Percentiles rank a stretch among this genome's conserved stretches.
phyloP scores from a whole-genome alignment of 75 land plant species.

The Chamaecyparis obtusa region DNA sequence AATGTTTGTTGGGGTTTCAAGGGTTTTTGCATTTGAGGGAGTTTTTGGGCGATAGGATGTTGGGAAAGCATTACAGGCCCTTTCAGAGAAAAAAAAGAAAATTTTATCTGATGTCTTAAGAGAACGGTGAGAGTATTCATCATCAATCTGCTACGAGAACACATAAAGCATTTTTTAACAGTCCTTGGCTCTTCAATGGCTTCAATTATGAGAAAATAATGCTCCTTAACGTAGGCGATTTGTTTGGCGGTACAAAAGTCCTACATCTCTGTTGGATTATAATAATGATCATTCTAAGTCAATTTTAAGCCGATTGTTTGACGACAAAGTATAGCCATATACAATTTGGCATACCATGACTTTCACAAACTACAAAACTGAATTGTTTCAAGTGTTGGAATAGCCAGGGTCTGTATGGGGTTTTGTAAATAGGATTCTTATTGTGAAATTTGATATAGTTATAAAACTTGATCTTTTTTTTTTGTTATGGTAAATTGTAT shows the following conservation, averaged over 20 bases:
- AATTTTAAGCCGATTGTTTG: too few relatives aligned
- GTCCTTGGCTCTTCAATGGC: background rate
- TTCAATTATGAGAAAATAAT: background rate
- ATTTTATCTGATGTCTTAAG: background rate
- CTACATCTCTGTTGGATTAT: background rate
- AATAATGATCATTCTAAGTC: background rate
- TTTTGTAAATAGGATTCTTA: too few relatives aligned
- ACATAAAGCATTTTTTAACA: background rate
- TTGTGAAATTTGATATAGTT: too few relatives aligned
- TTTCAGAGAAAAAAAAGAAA: background rate
- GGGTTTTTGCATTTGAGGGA: too few relatives aligned
- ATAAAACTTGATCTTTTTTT: too few relatives aligned
- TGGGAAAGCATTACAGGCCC: constrained; percentile 10
- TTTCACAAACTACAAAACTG: too few relatives aligned
- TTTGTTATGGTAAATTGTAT: too few relatives aligned
- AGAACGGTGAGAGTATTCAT: background rate
- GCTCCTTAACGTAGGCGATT: background rate
- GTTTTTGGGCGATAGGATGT: background rate
- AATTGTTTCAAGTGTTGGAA: too few relatives aligned
- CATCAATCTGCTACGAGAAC: background rate
- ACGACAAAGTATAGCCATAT: too few relatives aligned
- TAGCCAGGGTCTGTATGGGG: too few relatives aligned
- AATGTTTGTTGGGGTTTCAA: too few relatives aligned
- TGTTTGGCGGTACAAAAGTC: background rate
- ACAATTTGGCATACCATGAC: too few relatives aligned